Conservation (phyloP, 352 stramenopile species). For the Nothophytophthora sp. region DNA sequence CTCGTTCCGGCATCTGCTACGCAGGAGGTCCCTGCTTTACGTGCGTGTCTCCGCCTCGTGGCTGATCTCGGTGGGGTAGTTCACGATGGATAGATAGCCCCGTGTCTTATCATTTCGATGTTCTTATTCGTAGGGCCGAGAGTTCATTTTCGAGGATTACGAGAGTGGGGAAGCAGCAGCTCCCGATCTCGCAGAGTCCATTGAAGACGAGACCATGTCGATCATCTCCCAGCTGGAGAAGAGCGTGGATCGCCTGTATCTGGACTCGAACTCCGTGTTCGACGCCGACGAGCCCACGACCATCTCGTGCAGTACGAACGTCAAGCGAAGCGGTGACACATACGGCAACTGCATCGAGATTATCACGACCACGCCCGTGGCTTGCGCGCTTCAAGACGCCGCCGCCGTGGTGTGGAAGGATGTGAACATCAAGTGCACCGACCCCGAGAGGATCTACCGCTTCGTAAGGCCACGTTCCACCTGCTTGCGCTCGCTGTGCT, state of each 20-base stretch:
- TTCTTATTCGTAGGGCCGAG: slow-evolving; percentile 19
- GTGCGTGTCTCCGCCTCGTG: slow-evolving; percentile 7
- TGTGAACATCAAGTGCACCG: slow-evolving; percentile 28
- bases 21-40: slow-evolving; percentile 26
- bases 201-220: slow-evolving; percentile 23
- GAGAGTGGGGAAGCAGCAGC: slow-evolving; percentile 1
- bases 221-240: slow-evolving; percentile 37
- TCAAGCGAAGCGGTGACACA: slow-evolving; percentile 17
- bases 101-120: neutral
- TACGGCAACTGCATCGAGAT: slow-evolving; percentile 32
- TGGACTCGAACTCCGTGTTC: slow-evolving; percentile 34
- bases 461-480: slow-evolving; percentile 20
- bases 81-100: too few relatives aligned
- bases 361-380: slow-evolving; percentile 27
- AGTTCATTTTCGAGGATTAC: slow-evolving; percentile 25
- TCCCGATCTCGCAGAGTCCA: neutral
- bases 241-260: slow-evolving; percentile 24
- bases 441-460: slow-evolving; percentile 34
- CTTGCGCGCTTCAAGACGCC: slow-evolving; percentile 12
- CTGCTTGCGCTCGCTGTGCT: neutral
- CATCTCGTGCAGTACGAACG: slow-evolving; percentile 30
- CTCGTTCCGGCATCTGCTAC: slow-evolving; percentile 23
- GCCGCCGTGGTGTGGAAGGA: slow-evolving; percentile 32
- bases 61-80: slow-evolving; percentile 9
- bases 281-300: slow-evolving; percentile 16